Conservation (phyloP, 352 stramenopile genomes). For the Thalassiosira allenii region DNA sequence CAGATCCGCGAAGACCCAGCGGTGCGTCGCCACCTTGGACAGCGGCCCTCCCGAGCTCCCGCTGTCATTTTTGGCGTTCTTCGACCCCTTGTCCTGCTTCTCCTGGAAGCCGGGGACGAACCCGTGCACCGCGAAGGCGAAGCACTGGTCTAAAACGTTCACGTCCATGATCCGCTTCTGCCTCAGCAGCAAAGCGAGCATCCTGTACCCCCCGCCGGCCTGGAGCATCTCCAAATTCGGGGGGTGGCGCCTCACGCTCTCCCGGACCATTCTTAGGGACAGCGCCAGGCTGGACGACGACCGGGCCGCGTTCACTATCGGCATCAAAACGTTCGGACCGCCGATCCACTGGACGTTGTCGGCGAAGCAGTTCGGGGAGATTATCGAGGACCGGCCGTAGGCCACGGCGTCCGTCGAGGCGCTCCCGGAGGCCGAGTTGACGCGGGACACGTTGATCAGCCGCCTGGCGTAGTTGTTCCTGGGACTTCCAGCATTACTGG, state of each 20-base stretch:
- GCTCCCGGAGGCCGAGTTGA: constrained; percentile 63
- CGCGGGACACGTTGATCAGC: constrained; percentile 82
- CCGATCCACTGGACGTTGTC: constrained; percentile 86
- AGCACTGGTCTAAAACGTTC: constrained; percentile 84
- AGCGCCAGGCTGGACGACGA: constrained; percentile 74
- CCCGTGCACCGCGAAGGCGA: constrained; percentile 85
- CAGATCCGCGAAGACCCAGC: constrained; percentile 86
- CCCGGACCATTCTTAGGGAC: constrained; percentile 80
- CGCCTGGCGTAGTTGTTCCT: constrained; percentile 63
- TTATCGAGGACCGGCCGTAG: constrained; percentile 76
- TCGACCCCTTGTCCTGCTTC: constrained; percentile 52
- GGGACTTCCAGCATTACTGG: constrained; percentile 3
- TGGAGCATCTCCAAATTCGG: constrained; percentile 87
- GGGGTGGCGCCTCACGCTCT: constrained; percentile 75
- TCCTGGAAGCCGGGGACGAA: constrained; percentile 71
- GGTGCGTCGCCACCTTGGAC: constrained; percentile 56
- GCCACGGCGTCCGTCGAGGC: constrained; percentile 80
- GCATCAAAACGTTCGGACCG: constrained; percentile 82
- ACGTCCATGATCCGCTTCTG: constrained; percentile 84
- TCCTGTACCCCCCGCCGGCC: constrained; percentile 79
- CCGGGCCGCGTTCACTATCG: constrained; percentile 78
- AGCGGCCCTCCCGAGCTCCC: constrained; percentile 39
- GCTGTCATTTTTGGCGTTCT: constrained; percentile 34
- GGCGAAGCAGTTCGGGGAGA: constrained; percentile 81
- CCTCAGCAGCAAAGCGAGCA: constrained; percentile 80